Percentiles rank a stretch among this genome's conserved stretches.
Evolutionary conservation across 2,329 filamentous ascomycete genomes (phyloP).

Genomic region (Fusarium guadeloupense): DNA sequence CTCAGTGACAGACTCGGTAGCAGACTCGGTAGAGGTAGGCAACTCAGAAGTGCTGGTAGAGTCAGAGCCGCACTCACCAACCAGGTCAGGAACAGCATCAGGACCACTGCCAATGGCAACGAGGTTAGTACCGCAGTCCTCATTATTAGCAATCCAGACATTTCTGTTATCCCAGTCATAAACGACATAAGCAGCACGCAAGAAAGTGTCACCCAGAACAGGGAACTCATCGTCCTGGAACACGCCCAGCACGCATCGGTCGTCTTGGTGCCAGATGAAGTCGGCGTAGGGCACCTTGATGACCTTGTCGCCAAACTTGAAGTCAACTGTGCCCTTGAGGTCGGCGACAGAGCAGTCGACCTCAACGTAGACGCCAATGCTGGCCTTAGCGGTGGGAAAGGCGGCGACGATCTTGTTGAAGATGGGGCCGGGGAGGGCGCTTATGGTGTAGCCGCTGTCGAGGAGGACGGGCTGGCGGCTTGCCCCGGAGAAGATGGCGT

Average conservation of each 20-base stretch:
- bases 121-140: constrained; percentile 52
- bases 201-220: constrained; percentile 57
- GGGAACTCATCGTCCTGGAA: constrained; percentile 52
- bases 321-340: constrained; percentile 55
- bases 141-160: constrained; percentile 50
- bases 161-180: constrained; percentile 54
- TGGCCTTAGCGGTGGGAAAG: constrained; percentile 56
- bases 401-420: constrained; percentile 55
- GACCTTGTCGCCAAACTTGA: constrained; percentile 56
- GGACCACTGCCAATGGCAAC: constrained; percentile 53
- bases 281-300: constrained; percentile 58
- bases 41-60: constrained; percentile 25
- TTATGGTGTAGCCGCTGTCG: constrained; percentile 74
- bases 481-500: constrained; percentile 55
- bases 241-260: constrained; percentile 57
- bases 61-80: constrained; percentile 44
- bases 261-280: constrained; percentile 53
- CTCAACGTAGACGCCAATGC: constrained; percentile 54
- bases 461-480: constrained; percentile 61
- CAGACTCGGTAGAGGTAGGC: constrained; percentile 25
- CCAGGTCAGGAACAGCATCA: constrained; percentile 45
- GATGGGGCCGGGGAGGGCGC: constrained; percentile 69
- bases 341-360: constrained; percentile 55
- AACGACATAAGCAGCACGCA: constrained; percentile 56
- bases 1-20: constrained; percentile 5